Evolutionary conservation across 352 stramenopile genomes (phyloP).

Genomic region (Thalassiosira livingstoniorum): DNA sequence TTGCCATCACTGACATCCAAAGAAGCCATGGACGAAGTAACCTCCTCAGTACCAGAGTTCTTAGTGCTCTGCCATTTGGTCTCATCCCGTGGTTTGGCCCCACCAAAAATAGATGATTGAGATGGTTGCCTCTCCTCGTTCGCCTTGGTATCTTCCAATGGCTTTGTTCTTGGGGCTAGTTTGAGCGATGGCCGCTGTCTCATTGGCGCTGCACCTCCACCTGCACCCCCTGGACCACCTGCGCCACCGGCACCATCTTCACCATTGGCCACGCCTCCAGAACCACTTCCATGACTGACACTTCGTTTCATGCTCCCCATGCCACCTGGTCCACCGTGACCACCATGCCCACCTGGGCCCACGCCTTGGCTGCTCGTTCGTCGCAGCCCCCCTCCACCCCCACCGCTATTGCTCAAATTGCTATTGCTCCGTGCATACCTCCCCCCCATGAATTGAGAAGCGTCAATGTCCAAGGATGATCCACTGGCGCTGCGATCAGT

Average conservation of each 20-base stretch:
- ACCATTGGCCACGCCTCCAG: slow-evolving; percentile 7
- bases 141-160: slow-evolving; percentile 25
- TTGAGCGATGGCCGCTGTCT: slow-evolving; percentile 69
- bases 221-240: neutral
- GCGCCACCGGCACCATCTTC: neutral
- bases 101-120: slow-evolving; percentile 75
- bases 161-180: slow-evolving; percentile 71
- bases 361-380: too few relatives aligned
- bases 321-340: neutral
- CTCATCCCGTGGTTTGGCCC: slow-evolving; percentile 74
- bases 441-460: slow-evolving; percentile 72
- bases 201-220: slow-evolving; percentile 7
- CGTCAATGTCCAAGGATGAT: slow-evolving; percentile 49
- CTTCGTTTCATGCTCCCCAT: neutral
- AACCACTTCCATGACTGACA: slow-evolving; percentile 4
- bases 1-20: slow-evolving; percentile 37
- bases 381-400: too few relatives aligned
- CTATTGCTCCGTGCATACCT: slow-evolving; percentile 58
- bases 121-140: neutral
- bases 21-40: slow-evolving; percentile 15
- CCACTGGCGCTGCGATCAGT: neutral
- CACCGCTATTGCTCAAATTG: slow-evolving; percentile 11
- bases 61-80: slow-evolving; percentile 29
- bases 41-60: slow-evolving; percentile 2
- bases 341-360: too few relatives aligned